These are phyloP conservation scores for Agarophyton chilense DNA, from an alignment of 23 red algal genomes.

Conservation along the genomic window DNA sequence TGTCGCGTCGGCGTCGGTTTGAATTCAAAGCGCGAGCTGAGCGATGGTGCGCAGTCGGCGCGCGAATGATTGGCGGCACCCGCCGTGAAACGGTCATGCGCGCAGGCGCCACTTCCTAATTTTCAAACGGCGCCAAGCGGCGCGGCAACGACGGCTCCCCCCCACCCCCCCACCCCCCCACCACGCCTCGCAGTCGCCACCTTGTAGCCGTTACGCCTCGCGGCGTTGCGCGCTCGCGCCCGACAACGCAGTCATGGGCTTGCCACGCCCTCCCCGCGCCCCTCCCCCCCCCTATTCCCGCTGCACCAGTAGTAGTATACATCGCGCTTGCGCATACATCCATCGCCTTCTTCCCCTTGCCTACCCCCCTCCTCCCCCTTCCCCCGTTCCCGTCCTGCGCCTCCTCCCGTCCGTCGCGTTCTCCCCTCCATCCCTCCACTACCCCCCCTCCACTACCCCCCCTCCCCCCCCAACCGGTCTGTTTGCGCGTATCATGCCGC, in stretches of 20 bases:
- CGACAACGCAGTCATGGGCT: no score
- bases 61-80: not conserved
- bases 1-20: not conserved
- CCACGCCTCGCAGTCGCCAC: no score
- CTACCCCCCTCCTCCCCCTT: not conserved
- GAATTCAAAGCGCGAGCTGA: not conserved
- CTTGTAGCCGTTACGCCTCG: conserved; percentile 11
- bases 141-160: no score
- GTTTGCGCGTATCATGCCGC: not conserved
- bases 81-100: not conserved
- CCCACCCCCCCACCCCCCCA: no score
- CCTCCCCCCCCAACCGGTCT: not conserved
- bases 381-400: not conserved
- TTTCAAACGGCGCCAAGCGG: conserved; percentile 3
- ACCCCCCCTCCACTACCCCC: not conserved
- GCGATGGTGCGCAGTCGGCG: no score
- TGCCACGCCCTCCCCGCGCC: not conserved
- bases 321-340: not conserved
- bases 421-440: not conserved
- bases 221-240: not conserved
- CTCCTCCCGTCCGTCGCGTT: no score
- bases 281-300: not conserved
- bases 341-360: not conserved
- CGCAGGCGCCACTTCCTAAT: not conserved
- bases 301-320: no score